phyloP scores from a whole-genome alignment of 2,329 filamentous ascomycete species.

The Tricladium varicosporioides region DNA sequence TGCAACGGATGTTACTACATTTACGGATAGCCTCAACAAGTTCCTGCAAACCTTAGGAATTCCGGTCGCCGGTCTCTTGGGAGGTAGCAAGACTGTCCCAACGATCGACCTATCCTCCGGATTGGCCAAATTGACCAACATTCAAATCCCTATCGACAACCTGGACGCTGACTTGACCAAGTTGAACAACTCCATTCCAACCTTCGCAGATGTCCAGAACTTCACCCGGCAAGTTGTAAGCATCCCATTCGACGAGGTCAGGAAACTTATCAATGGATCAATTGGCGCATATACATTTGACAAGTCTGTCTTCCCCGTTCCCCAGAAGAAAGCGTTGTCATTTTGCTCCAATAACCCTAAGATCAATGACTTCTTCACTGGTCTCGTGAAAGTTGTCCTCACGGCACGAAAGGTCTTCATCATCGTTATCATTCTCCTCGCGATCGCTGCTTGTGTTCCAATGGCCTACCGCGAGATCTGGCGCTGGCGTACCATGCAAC shows the following conservation, averaged over 20 bases:
- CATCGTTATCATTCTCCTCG: slow-evolving; percentile 68
- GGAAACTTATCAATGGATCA: slow-evolving; percentile 66
- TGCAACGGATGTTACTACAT: slow-evolving; percentile 47
- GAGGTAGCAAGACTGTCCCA: slow-evolving; percentile 42
- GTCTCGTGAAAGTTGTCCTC: slow-evolving; percentile 63
- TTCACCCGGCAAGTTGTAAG: slow-evolving; percentile 72
- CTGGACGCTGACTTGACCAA: slow-evolving; percentile 68
- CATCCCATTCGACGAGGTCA: slow-evolving; percentile 79
- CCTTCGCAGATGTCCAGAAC: slow-evolving; percentile 80
- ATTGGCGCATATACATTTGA: slow-evolving; percentile 78
- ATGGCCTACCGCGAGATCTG: slow-evolving; percentile 81
- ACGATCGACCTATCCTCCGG: slow-evolving; percentile 63
- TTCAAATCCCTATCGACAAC: slow-evolving; percentile 64
- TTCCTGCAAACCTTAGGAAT: slow-evolving; percentile 55
- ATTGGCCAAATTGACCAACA: slow-evolving; percentile 64
- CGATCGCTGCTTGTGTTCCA: slow-evolving; percentile 69
- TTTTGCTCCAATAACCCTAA: slow-evolving; percentile 87
- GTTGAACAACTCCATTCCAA: slow-evolving; percentile 77
- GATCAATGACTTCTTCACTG: slow-evolving; percentile 80
- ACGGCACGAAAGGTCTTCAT: slow-evolving; percentile 74
- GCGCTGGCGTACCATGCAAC: slow-evolving; percentile 70
- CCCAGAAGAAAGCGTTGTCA: slow-evolving; percentile 74
- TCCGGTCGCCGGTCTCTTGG: slow-evolving; percentile 44
- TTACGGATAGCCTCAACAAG: slow-evolving; percentile 54
- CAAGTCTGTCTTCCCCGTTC: slow-evolving; percentile 74